Conservation (phyloP, 352 stramenopile species). For the Pythium aquatile region DNA sequence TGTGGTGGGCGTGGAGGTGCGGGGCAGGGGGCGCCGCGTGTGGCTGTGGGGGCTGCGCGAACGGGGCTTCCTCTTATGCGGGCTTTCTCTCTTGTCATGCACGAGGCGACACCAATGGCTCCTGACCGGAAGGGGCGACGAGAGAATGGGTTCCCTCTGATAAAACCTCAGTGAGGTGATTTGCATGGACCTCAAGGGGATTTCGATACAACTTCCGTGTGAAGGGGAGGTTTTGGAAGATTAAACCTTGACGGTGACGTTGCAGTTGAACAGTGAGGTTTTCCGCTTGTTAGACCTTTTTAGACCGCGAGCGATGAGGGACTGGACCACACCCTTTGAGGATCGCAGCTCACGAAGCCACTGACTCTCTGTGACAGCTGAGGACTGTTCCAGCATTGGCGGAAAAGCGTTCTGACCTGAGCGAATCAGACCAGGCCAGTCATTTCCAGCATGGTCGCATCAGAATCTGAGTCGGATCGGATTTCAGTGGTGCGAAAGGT, state of each 20-base stretch:
- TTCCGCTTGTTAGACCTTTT: slow-evolving; percentile 12
- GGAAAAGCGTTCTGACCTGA: slow-evolving; percentile 6
- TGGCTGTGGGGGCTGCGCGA: background rate
- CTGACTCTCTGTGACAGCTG: slow-evolving; percentile 24
- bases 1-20: background rate
- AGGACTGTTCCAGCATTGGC: slow-evolving; percentile 11
- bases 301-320: slow-evolving; percentile 2
- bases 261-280: slow-evolving; percentile 12
- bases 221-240: background rate
- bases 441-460: background rate
- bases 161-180: slow-evolving; percentile 24
- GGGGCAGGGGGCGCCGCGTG: background rate
- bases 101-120: slow-evolving; percentile 6
- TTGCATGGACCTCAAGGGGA: background rate
- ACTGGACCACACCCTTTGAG: slow-evolving; percentile 20
- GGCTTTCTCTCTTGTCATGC: slow-evolving; percentile 1
- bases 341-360: slow-evolving; percentile 23
- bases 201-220: background rate
- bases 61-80: background rate
- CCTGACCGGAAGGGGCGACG: slow-evolving; percentile 1
- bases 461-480: background rate
- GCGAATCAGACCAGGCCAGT: background rate
- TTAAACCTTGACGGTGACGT: slow-evolving; percentile 12
- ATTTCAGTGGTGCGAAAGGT: background rate
- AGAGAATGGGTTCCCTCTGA: slow-evolving; percentile 22